Conservation (phyloP, 108 stramenopile species). For the Schizochytrium sp. region DNA sequence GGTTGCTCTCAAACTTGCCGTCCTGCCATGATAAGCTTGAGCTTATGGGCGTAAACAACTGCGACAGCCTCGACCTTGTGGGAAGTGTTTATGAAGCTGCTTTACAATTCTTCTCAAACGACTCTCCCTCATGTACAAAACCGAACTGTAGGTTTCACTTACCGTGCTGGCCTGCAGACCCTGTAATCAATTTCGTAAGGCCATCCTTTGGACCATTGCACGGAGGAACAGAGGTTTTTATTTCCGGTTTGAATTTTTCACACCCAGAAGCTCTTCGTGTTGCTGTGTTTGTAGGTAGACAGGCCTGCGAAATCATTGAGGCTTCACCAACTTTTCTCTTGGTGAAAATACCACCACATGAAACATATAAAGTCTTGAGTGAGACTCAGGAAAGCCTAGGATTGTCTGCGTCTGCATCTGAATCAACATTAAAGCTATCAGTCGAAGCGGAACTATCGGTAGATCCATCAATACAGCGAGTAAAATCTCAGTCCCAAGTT, state of each 20-base stretch:
- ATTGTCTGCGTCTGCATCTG: too few relatives aligned
- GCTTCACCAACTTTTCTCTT: not conserved
- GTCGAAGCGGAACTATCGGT: not conserved
- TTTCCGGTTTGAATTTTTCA: not conserved
- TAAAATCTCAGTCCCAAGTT: too few relatives aligned
- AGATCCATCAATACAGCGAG: not conserved
- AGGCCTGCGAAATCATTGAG: not conserved
- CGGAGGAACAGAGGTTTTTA: not conserved
- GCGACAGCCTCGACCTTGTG: too few relatives aligned
- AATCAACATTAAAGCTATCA: too few relatives aligned
- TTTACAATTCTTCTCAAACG: too few relatives aligned
- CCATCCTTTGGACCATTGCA: not conserved
- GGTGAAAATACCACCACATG: not conserved
- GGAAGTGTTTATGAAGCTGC: too few relatives aligned
- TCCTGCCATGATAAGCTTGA: too few relatives aligned
- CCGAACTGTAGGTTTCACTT: conserved; percentile 10
- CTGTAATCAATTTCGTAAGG: not conserved
- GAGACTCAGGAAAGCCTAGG: not conserved
- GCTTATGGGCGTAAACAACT: too few relatives aligned
- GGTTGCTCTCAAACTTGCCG: too few relatives aligned
- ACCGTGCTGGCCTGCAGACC: not conserved
- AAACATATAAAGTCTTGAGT: not conserved
- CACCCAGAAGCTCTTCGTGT: not conserved
- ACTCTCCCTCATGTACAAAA: not conserved
- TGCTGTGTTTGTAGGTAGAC: not conserved